phyloP scores from a whole-genome alignment of 2,329 filamentous ascomycete genomes.

The Grosmannia clavigera region DNA sequence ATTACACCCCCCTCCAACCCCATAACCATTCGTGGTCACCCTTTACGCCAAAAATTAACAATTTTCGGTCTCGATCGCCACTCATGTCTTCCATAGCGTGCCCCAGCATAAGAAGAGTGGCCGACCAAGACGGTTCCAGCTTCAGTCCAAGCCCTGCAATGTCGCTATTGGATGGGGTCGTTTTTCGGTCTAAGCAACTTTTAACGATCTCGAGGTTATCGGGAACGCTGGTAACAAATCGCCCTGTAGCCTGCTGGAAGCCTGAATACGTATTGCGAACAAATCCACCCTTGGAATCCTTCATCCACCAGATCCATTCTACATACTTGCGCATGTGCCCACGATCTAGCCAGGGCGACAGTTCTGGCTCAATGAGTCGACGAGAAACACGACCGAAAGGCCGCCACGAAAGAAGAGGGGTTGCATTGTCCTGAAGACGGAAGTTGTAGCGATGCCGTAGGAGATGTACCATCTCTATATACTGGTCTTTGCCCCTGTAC shows the following conservation, averaged over 20 bases:
- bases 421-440: not conserved
- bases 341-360: constrained; percentile 2
- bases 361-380: not conserved
- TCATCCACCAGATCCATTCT: constrained; percentile 1
- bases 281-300: not conserved
- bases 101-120: not conserved
- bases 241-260: not conserved
- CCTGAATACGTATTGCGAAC: not conserved
- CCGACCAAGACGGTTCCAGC: not conserved
- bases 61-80: not conserved
- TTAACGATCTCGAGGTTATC: not conserved
- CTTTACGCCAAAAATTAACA: not conserved
- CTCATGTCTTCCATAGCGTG: not conserved
- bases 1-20: not conserved
- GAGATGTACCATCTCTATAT: not conserved
- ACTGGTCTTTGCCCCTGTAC: not conserved
- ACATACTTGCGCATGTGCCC: not conserved
- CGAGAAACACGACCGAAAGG: not conserved
- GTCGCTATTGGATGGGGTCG: not conserved
- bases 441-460: constrained; percentile 1
- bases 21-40: not conserved
- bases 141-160: not conserved
- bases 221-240: not conserved
- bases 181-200: not conserved
- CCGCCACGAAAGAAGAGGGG: not conserved